Percentiles rank a stretch among this genome's conserved stretches.
phyloP scores from a whole-genome alignment of 2,329 filamentous ascomycete genomes.

The Monilinia laxa region DNA sequence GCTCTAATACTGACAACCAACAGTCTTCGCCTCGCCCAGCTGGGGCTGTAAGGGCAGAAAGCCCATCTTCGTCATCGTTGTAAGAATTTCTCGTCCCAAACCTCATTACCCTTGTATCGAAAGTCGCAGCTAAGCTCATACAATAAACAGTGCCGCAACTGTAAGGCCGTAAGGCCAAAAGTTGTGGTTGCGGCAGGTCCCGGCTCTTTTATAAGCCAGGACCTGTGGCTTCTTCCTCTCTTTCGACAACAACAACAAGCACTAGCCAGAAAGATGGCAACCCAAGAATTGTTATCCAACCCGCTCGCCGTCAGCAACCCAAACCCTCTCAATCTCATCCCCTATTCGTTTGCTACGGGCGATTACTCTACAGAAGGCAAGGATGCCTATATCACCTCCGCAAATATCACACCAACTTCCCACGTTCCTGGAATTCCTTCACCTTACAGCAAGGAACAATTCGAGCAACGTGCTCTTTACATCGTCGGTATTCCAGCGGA shows the following conservation, averaged over 20 bases:
- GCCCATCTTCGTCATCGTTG: neutral
- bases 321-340: constrained; percentile 6
- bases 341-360: constrained; percentile 8
- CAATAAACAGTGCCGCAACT: neutral
- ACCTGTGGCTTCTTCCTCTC: neutral
- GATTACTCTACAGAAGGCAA: neutral
- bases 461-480: constrained; percentile 31
- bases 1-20: neutral
- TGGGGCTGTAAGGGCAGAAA: too few species aligned
- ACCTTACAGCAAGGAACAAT: constrained; percentile 25
- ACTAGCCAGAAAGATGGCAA: constrained; percentile 1
- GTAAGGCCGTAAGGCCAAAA: neutral
- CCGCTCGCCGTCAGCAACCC: constrained; percentile 6
- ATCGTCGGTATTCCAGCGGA: constrained; percentile 28
- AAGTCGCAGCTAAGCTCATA: neutral
- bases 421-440: constrained; percentile 31
- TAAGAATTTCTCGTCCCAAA: neutral
- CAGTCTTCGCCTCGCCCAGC: too few species aligned
- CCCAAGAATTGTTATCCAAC: neutral
- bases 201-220: neutral
- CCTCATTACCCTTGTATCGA: neutral
- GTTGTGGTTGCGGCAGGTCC: too few species aligned
- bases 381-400: constrained; percentile 28
- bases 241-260: neutral
- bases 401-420: constrained; percentile 8